Evolutionary conservation across 371 early-diverging fungal genomes (phyloP).

Genomic region (Syncephalastrum contaminatum): DNA sequence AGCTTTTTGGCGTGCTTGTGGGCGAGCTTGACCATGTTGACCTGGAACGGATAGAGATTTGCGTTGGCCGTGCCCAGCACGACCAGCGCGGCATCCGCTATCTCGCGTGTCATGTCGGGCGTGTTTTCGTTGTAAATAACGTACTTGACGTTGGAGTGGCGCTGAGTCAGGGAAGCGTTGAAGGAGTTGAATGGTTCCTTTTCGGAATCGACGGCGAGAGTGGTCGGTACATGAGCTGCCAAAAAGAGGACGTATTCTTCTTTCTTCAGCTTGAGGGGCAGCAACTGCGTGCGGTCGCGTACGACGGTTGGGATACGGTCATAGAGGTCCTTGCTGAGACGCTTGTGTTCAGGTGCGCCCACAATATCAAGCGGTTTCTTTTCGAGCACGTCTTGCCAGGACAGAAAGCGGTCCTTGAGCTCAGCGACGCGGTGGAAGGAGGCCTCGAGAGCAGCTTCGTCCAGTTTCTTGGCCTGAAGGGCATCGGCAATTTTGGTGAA

Average conservation of each 20-base stretch:
- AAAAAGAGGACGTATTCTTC: slow-evolving; percentile 31
- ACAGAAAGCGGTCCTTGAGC: slow-evolving; percentile 35
- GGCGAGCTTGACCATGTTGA: slow-evolving; percentile 30
- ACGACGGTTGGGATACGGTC: slow-evolving; percentile 40
- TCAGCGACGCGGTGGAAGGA: slow-evolving; percentile 35
- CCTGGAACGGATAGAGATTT: slow-evolving; percentile 44
- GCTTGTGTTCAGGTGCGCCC: slow-evolving; percentile 21
- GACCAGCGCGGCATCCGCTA: slow-evolving; percentile 27
- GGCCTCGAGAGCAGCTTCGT: slow-evolving; percentile 10
- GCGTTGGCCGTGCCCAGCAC: slow-evolving; percentile 51
- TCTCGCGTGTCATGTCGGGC: slow-evolving; percentile 9
- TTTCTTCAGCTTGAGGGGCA: slow-evolving; percentile 25
- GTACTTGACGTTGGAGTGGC: slow-evolving; percentile 32
- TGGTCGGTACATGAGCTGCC: slow-evolving; percentile 43
- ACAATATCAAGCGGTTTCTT: slow-evolving; percentile 14
- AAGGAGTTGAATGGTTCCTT: slow-evolving; percentile 45
- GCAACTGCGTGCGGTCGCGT: slow-evolving; percentile 16
- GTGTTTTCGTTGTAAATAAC: slow-evolving; percentile 28
- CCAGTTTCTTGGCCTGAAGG: slow-evolving; percentile 7
- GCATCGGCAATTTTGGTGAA: slow-evolving; percentile 23
- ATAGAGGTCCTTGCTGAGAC: slow-evolving; percentile 33
- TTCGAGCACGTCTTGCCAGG: slow-evolving; percentile 27
- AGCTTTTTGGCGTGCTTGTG: slow-evolving; percentile 18
- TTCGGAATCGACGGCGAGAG: slow-evolving; percentile 47
- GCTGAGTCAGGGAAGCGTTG: slow-evolving; percentile 21